Percentiles rank a stretch among this genome's conserved stretches.
These are phyloP conservation scores for Kluyveromyces nonfermentans DNA, from an alignment of 805 yeast genomes.

Conservation along the genomic window DNA sequence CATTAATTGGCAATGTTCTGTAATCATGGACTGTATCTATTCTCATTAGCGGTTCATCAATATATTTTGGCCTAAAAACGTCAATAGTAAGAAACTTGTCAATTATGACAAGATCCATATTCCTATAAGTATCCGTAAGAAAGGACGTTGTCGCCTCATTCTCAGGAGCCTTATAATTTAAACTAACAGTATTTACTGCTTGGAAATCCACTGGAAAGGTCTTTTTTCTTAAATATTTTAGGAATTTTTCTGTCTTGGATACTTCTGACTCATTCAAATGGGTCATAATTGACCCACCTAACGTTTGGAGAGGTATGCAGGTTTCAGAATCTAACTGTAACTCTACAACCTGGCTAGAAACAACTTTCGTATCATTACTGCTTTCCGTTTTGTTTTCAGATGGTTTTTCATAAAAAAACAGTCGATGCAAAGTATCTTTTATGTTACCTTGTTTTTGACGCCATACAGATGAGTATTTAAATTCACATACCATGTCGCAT, in stretches of 20 bases:
- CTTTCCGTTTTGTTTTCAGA: neutral
- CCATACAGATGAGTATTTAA: conserved; percentile 14
- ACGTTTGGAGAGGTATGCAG: neutral
- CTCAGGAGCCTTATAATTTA: neutral
- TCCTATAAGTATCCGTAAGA: conserved; percentile 18
- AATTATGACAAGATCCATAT: conserved; percentile 18
- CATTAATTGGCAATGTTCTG: neutral
- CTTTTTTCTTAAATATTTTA: conserved; percentile 13
- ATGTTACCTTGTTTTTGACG: conserved; percentile 14
- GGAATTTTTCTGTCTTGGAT: conserved; percentile 9
- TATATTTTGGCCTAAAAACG: conserved; percentile 18
- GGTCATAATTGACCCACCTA: neutral
- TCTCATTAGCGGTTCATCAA: conserved; percentile 13
- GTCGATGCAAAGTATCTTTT: conserved; percentile 11
- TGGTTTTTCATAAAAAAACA: conserved; percentile 3
- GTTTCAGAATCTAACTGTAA: neutral
- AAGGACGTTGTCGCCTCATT: conserved; percentile 13
- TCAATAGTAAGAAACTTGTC: conserved; percentile 13
- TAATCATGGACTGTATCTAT: conserved; percentile 12
- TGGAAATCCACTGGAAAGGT: conserved; percentile 17
- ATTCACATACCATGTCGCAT: conserved; percentile 3
- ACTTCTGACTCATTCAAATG: neutral
- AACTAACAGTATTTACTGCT: conserved; percentile 9
- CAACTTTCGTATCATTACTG: neutral
- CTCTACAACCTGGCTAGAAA: neutral